These are phyloP conservation scores for Gnaphalium uliginosum DNA, from an alignment of 129 eudicot genomes.

Conservation along the genomic window DNA sequence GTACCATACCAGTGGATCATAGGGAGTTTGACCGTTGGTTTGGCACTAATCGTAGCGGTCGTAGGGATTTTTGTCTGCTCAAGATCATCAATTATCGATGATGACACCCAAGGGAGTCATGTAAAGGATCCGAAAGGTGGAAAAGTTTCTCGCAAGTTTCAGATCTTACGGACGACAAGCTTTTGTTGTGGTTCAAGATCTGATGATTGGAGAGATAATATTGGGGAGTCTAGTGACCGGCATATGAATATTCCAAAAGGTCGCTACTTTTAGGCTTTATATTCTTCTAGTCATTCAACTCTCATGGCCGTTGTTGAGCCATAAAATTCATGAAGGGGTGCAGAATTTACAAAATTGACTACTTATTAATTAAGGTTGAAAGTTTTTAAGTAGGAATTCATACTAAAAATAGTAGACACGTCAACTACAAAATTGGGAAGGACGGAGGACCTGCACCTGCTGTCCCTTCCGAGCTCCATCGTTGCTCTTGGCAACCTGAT, in stretches of 20 bases:
- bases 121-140: slow-evolving; percentile 51
- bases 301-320: background rate
- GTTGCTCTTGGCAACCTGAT: no score
- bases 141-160: slow-evolving; percentile 62
- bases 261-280: slow-evolving; percentile 13
- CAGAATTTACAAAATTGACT: no score
- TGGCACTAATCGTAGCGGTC: slow-evolving; percentile 49
- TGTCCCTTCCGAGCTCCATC: no score
- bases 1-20: slow-evolving; percentile 75
- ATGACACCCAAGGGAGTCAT: slow-evolving; percentile 39
- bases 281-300: background rate
- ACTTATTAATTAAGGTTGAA: no score
- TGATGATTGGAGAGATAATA: slow-evolving; percentile 47
- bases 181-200: slow-evolving; percentile 86
- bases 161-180: slow-evolving; percentile 62
- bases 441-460: no score
- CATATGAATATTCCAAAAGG: slow-evolving; percentile 79
- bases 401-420: no score
- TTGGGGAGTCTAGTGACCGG: slow-evolving; percentile 69
- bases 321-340: no score
- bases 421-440: no score
- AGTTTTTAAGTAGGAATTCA: no score
- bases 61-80: slow-evolving; percentile 44
- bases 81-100: slow-evolving; percentile 49
- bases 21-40: slow-evolving; percentile 60